These are phyloP conservation scores for Neurospora terricola DNA, from an alignment of 495 filamentous ascomycete genomes.

Conservation along the genomic window DNA sequence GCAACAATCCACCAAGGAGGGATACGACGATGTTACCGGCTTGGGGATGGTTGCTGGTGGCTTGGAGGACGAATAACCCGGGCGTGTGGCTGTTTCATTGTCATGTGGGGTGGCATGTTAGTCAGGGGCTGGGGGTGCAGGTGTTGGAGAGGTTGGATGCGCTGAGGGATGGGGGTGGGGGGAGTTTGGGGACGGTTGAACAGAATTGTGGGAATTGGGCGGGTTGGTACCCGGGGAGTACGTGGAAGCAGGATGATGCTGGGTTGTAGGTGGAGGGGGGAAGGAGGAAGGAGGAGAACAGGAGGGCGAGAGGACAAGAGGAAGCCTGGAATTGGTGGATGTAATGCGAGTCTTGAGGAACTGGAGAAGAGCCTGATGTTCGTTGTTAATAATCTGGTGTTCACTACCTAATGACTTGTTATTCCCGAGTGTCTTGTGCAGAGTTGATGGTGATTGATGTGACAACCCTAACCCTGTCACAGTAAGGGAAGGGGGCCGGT, in stretches of 20 bases:
- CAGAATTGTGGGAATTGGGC: neutral
- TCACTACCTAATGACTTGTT: neutral
- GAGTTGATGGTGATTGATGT: neutral
- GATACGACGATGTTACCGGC: conserved; percentile 50
- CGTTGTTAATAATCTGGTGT: too few relatives aligned
- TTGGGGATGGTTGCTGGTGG: conserved; percentile 38
- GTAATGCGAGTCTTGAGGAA: neutral
- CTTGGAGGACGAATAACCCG: conserved; percentile 31
- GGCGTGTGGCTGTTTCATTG: conserved; percentile 35
- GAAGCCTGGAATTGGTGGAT: neutral
- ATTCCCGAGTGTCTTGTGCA: neutral
- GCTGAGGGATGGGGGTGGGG: neutral
- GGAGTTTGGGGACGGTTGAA: neutral
- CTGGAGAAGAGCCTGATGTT: too few relatives aligned
- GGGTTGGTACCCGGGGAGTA: neutral
- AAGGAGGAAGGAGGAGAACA: neutral
- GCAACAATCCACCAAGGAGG: conserved; percentile 42
- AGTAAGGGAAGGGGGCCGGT: neutral
- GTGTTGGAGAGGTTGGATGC: conserved; percentile 23
- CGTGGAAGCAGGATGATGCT: neutral
- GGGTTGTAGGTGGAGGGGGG: neutral
- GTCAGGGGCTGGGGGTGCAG: conserved; percentile 34
- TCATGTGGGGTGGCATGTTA: conserved; percentile 41
- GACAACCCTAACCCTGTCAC: neutral
- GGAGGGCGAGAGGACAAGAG: neutral